A percentile compares a stretch with the other conserved stretches of the same genome.
Conservation (phyloP, 805 yeast genomes). For the Ogataea pini region DNA sequence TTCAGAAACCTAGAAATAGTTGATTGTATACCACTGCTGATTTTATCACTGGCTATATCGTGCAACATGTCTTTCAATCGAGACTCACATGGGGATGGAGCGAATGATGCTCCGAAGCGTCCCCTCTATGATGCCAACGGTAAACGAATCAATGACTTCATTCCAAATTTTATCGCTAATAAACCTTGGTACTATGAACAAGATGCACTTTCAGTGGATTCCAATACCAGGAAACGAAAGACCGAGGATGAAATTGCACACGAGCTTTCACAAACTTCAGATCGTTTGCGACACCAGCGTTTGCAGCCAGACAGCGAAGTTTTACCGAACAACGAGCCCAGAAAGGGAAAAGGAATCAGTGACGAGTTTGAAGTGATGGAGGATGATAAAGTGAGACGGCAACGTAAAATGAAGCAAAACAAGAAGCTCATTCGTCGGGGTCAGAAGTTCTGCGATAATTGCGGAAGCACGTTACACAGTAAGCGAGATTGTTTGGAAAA, state of each 20-base stretch:
- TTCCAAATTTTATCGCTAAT: slow-evolving; percentile 41
- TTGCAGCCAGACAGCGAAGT: slow-evolving; percentile 40
- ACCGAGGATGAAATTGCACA: slow-evolving; percentile 25
- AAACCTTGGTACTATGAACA: slow-evolving; percentile 43
- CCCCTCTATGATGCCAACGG: slow-evolving; percentile 37
- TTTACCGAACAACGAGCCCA: slow-evolving; percentile 51
- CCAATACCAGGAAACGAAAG: slow-evolving; percentile 31
- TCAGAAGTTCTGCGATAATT: slow-evolving; percentile 53
- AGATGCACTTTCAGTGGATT: slow-evolving; percentile 27
- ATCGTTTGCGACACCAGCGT: slow-evolving; percentile 61
- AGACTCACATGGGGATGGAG: background rate
- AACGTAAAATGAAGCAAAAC: background rate
- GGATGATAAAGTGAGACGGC: slow-evolving; percentile 11
- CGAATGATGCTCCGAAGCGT: slow-evolving; percentile 15
- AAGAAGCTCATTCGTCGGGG: slow-evolving; percentile 8
- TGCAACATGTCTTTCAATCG: background rate
- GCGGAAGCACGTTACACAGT: slow-evolving; percentile 54
- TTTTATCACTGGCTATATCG: too few relatives aligned
- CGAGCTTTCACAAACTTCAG: slow-evolving; percentile 32
- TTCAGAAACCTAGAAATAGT: too few relatives aligned
- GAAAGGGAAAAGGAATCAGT: slow-evolving; percentile 55
- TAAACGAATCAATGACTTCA: slow-evolving; percentile 39
- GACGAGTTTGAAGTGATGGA: slow-evolving; percentile 41
- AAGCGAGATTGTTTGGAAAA: slow-evolving; percentile 59
- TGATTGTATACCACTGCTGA: too few relatives aligned